A percentile compares a stretch with the other conserved stretches of the same genome.
These are phyloP conservation scores for baker's yeast (Saccharomyces cerevisiae) DNA, from an alignment of 805 yeast species.

Conservation along the genomic window DNA sequence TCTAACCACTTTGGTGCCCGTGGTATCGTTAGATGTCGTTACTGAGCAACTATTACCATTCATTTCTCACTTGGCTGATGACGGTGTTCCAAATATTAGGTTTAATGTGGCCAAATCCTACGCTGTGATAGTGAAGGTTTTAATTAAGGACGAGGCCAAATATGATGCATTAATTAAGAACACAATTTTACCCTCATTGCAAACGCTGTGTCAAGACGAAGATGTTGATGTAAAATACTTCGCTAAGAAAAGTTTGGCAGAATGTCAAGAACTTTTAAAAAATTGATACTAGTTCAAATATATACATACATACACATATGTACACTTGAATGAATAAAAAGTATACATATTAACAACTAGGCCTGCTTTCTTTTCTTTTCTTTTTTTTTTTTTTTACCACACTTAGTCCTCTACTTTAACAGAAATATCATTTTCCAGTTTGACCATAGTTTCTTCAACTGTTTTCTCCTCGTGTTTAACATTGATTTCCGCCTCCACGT, in stretches of 20 bases:
- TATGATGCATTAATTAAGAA: conserved; percentile 35
- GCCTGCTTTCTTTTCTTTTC: background rate
- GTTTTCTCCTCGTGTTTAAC: background rate
- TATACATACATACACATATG: background rate
- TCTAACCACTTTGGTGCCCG: conserved; percentile 73
- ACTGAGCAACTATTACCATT: conserved; percentile 69
- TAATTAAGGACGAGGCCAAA: conserved; percentile 29
- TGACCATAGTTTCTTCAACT: background rate
- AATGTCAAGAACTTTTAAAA: conserved; percentile 14
- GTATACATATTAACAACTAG: background rate
- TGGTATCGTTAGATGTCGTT: conserved; percentile 49
- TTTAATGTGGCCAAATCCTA: conserved; percentile 90
- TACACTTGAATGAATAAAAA: background rate
- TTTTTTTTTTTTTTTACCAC: background rate
- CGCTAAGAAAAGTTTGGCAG: conserved; percentile 56
- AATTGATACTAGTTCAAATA: background rate
- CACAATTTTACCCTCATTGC: conserved; percentile 57
- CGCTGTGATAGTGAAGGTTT: conserved; percentile 48
- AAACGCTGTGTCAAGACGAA: conserved; percentile 55
- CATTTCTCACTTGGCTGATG: conserved; percentile 59
- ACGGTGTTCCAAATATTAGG: conserved; percentile 89
- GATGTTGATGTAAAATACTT: conserved; percentile 88
- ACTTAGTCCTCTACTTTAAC: conserved; percentile 1
- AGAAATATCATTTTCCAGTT: background rate
- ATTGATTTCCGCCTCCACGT: background rate